A percentile compares a stretch with the other conserved stretches of the same genome.
These are phyloP conservation scores for Kandelia obovata DNA, from an alignment of 345 rosid genomes.

Conservation along the genomic window DNA sequence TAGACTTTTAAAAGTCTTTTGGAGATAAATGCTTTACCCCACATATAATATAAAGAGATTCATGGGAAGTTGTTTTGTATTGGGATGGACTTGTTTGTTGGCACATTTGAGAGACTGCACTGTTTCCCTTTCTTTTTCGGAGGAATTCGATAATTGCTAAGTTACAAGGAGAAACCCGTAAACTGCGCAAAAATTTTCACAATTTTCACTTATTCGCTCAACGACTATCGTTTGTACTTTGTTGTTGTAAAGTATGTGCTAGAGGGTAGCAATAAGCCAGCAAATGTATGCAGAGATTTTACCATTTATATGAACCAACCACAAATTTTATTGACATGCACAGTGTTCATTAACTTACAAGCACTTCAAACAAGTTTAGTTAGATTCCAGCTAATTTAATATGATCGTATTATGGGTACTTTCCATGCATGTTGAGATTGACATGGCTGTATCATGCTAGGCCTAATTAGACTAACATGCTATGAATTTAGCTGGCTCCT, in stretches of 20 bases:
- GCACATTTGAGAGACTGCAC: constrained; percentile 19
- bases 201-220: constrained; percentile 40
- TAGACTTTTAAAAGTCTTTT: constrained; percentile 14
- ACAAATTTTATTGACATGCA: too few relatives aligned
- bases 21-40: neutral
- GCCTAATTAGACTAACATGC: too few relatives aligned
- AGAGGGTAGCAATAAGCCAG: constrained; percentile 17
- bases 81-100: constrained; percentile 33
- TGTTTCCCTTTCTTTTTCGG: constrained; percentile 19
- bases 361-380: too few relatives aligned
- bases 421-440: too few relatives aligned
- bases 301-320: neutral
- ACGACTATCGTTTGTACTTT: constrained; percentile 45
- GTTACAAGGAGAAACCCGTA: constrained; percentile 34
- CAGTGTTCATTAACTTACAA: too few relatives aligned
- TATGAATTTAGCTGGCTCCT: too few relatives aligned
- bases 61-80: constrained; percentile 20
- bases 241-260: constrained; percentile 24
- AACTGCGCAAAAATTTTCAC: constrained; percentile 24
- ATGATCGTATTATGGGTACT: too few relatives aligned
- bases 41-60: constrained; percentile 9
- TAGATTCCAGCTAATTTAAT: too few relatives aligned
- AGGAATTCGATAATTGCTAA: constrained; percentile 38
- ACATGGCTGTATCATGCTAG: too few relatives aligned
- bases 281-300: neutral